Evolutionary conservation across 352 stramenopile species (phyloP).

Genomic region (Phytophthora hybrid): DNA sequence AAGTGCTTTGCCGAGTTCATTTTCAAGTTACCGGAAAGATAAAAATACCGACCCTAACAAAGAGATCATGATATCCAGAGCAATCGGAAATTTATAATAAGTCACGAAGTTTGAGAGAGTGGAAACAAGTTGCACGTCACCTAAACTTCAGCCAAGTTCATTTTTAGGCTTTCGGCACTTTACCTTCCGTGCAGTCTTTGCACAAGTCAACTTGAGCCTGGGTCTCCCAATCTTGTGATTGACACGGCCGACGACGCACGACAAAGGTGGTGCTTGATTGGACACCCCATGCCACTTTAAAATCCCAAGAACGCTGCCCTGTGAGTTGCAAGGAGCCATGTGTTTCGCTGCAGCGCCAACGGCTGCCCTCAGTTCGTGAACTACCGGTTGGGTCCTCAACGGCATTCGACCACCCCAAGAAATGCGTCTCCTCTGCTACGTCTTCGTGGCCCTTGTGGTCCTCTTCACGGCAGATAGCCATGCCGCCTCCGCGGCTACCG

Average conservation of each 20-base stretch:
- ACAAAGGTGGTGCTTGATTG: slow-evolving; percentile 12
- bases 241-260: neutral
- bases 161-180: no score
- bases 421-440: slow-evolving; percentile 1
- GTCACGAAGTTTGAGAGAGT: no score
- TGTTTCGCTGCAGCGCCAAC: neutral
- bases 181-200: neutral
- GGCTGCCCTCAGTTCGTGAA: neutral
- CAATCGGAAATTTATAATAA: no score
- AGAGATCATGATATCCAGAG: no score
- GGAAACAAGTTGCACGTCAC: no score
- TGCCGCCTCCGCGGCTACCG: neutral
- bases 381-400: neutral
- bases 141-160: no score
- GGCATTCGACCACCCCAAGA: neutral
- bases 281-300: neutral
- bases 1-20: no score
- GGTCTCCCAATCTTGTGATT: slow-evolving; percentile 13
- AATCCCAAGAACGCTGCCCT: slow-evolving; percentile 3
- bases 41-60: no score
- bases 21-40: no score
- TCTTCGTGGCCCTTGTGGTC: neutral
- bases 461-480: neutral
- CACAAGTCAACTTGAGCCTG: neutral
- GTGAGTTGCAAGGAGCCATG: neutral